Base-by-base conservation (phyloP, 345 rosid genomes). In the Psidium friedrichsthalianum region DNA sequence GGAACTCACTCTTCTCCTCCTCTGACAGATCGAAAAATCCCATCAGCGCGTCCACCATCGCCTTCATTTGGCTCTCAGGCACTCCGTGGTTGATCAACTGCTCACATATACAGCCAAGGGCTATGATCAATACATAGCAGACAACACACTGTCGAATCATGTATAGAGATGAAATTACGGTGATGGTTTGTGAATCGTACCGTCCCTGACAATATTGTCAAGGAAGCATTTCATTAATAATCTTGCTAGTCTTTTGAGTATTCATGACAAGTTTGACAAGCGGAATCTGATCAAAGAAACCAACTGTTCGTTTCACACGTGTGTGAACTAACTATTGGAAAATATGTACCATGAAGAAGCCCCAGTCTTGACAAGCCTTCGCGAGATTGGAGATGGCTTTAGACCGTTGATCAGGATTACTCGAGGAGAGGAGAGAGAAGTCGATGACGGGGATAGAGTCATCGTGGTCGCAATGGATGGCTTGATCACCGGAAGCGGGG, bases 321-420 rank as follows among this genome's bases (percentile, higher is more conserved):
- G 24, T 11, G 4, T 3, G 22, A 42, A 51, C 1, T 29, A 29
- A 29, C 8, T 49, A 12, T 40, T 2, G 21, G 21, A 24, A 6
- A 7, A 4, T 22, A 51, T 15, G 24, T 87, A 91, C 94, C 93
- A 85, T 85, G 89, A 93, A 93, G 90, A 93, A 89, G 29, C 94
- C 94, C 95, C 93, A 93, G 21, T 91, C 92, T 22, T 85, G 84
- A 51, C 96, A 93, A 76, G 94, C 96, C 78, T 85, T 87, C 55
- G 88, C 92, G 11, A 93, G 88, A 8, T 90, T 87, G 3, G 74
- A 88, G 87, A 92, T n/a, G 55, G 52, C 64, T 82, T 88, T 84
- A 81, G 89, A 90, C 8, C 92, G 90, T 80, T 89, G 88, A 20
- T 85, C 74, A 7, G 90, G 92, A 74, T 44, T 16, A 54, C 18